These are phyloP conservation scores for Erysimum cheiranthoides DNA, from an alignment of 345 rosid species.

Conservation along the genomic window DNA sequence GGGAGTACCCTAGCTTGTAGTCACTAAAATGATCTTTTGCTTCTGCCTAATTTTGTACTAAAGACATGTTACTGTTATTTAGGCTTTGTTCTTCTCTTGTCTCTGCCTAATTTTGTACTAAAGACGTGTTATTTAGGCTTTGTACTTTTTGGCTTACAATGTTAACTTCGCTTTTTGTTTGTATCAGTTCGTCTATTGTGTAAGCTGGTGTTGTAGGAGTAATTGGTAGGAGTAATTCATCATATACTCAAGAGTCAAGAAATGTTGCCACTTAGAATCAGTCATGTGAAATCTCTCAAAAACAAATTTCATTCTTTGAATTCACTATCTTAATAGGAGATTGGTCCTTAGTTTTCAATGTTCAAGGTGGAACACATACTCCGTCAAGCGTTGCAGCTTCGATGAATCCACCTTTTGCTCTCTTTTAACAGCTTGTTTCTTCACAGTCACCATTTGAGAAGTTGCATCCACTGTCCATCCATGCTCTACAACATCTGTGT, in stretches of 20 bases:
- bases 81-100: background rate
- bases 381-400: slow-evolving; percentile 81
- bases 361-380: slow-evolving; percentile 84
- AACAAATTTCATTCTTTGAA: background rate
- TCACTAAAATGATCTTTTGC: background rate
- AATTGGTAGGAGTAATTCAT: background rate
- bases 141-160: background rate
- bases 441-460: slow-evolving; percentile 76
- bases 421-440: slow-evolving; percentile 56
- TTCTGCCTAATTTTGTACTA: background rate
- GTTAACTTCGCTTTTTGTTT: background rate
- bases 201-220: background rate
- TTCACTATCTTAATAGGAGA: background rate
- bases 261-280: background rate
- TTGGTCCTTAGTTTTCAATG: slow-evolving; percentile 41
- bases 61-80: background rate
- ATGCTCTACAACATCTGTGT: slow-evolving; percentile 70
- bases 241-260: background rate
- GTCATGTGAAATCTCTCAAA: background rate
- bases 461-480: slow-evolving; percentile 74
- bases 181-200: background rate
- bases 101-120: background rate
- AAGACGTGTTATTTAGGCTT: background rate
- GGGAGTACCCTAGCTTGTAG: background rate
- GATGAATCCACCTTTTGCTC: slow-evolving; percentile 79